These are phyloP conservation scores for Orychophragmus violaceus DNA, from an alignment of 345 rosid species.

Conservation along the genomic window DNA sequence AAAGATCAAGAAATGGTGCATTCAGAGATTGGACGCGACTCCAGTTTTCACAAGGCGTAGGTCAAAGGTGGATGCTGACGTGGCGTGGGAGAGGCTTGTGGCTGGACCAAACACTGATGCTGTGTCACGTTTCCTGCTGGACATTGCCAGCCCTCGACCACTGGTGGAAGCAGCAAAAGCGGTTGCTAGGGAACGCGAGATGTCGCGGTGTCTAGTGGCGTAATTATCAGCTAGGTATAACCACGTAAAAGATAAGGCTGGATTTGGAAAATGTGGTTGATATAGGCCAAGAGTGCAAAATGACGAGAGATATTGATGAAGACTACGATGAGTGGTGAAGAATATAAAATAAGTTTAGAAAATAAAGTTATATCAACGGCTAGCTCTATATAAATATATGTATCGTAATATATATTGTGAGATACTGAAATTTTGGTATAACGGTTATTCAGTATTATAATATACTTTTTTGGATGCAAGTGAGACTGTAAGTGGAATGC, in stretches of 20 bases:
- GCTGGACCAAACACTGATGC: constrained; percentile 40
- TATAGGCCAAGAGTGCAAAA: background rate
- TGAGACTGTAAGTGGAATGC: constrained; percentile 26
- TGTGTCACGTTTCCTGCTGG: constrained; percentile 40
- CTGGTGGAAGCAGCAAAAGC: background rate
- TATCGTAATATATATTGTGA: constrained; percentile 4
- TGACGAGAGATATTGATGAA: background rate
- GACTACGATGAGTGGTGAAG: background rate
- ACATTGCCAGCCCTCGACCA: constrained; percentile 11
- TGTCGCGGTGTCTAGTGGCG: constrained; percentile 36
- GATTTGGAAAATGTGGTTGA: constrained; percentile 3
- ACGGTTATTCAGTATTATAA: background rate
- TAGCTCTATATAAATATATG: background rate
- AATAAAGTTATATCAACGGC: background rate
- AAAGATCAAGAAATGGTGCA: constrained; percentile 48
- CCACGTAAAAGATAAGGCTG: background rate
- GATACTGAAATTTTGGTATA: constrained; percentile 17
- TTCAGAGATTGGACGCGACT: constrained; percentile 58
- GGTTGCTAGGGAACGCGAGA: constrained; percentile 18
- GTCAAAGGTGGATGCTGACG: constrained; percentile 38
- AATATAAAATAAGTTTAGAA: background rate
- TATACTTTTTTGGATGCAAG: constrained; percentile 15
- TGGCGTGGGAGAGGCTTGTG: constrained; percentile 55
- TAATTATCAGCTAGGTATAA: constrained; percentile 17
- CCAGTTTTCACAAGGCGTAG: constrained; percentile 41